Conservation (phyloP, 2,329 filamentous ascomycete genomes). For the Calonectria naviculata region DNA sequence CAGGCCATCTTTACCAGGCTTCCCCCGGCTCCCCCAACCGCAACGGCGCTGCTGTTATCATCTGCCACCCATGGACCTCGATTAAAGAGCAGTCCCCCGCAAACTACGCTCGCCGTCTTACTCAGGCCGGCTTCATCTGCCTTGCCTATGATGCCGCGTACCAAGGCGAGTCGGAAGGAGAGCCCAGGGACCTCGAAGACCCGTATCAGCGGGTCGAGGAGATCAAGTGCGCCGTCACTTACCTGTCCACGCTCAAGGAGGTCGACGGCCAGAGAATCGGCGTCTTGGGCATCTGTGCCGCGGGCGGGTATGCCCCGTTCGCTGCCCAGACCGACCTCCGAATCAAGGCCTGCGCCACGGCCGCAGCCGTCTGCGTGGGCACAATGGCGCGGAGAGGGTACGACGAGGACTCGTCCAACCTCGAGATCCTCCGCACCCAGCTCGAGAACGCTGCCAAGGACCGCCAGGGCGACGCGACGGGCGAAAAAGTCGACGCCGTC, state of each 20-base stretch:
- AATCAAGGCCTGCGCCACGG: slow-evolving; percentile 49
- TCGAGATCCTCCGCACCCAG: background rate
- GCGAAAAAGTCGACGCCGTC: background rate
- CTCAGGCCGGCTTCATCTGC: slow-evolving; percentile 45
- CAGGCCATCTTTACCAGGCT: slow-evolving; percentile 20
- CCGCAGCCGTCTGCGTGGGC: slow-evolving; percentile 44
- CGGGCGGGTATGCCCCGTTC: slow-evolving; percentile 48
- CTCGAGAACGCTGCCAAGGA: slow-evolving; percentile 16
- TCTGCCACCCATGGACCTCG: slow-evolving; percentile 43
- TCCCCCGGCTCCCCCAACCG: slow-evolving; percentile 17
- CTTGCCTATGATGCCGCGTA: slow-evolving; percentile 51
- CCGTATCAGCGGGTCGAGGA: slow-evolving; percentile 54
- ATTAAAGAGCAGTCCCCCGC: slow-evolving; percentile 52
- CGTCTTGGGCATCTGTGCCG: slow-evolving; percentile 51
- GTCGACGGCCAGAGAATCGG: slow-evolving; percentile 37
- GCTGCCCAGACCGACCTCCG: slow-evolving; percentile 47
- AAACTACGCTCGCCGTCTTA: slow-evolving; percentile 44
- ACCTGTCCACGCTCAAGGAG: slow-evolving; percentile 36
- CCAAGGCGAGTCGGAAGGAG: slow-evolving; percentile 49
- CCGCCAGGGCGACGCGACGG: slow-evolving; percentile 2
- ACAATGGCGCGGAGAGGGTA: slow-evolving; percentile 35
- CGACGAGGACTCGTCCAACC: slow-evolving; percentile 12
- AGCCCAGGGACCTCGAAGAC: slow-evolving; percentile 50
- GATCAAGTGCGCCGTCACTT: slow-evolving; percentile 47
- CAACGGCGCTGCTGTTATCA: slow-evolving; percentile 32